Base-by-base conservation (phyloP, 768 basidiomycete genomes). In the Pleurotus pulmonarius region DNA sequence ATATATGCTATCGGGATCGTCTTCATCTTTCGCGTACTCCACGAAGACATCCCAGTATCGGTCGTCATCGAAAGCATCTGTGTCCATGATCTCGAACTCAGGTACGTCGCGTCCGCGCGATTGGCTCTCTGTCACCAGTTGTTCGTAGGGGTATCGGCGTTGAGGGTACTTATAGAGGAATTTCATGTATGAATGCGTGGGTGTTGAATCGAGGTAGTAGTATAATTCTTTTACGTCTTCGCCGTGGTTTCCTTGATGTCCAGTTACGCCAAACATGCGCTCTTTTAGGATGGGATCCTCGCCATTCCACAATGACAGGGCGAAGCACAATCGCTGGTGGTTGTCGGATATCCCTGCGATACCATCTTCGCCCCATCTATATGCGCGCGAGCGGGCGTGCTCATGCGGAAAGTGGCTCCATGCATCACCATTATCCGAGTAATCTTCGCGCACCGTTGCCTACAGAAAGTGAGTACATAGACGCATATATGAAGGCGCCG, bases 151-250 rank as follows among this genome's bases (percentile, higher is more conserved):
- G 71, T 82, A 99, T 34, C 80, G 77, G 63, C 85, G 78, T 69
- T 99, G 97, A 11, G 97, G 95, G 64, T 99, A 99, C 70, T 99
- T 99, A 83, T 99, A 99, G 56, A 98, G 75, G 72, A 92, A 98
- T 71, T 99, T 99, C 97, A 99, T 98, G 81, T 98, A 99, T 5
- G 95, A 97, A 66, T 99, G 97, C 1, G 97, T 98, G 38, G 97
- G 97, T 1, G 97, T 98, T 38, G 93, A 96, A 70, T 98, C 97
- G 59, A 99, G 83, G 71, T 99, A 99, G 69, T 96, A 99, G 71
- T 99, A 99, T 25, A 98, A 76, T 67, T 99, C 97, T 73, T 98
- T 98, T 75, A 96, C 94, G 67, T 99, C 97, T 72, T 99, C 97
- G 60, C 97, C 97, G 70, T 99, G 97, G 69, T 99, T 99, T 46